These are phyloP conservation scores for Rhododendron simsii DNA, from an alignment of 148 eudicot species.

Conservation along the genomic window DNA sequence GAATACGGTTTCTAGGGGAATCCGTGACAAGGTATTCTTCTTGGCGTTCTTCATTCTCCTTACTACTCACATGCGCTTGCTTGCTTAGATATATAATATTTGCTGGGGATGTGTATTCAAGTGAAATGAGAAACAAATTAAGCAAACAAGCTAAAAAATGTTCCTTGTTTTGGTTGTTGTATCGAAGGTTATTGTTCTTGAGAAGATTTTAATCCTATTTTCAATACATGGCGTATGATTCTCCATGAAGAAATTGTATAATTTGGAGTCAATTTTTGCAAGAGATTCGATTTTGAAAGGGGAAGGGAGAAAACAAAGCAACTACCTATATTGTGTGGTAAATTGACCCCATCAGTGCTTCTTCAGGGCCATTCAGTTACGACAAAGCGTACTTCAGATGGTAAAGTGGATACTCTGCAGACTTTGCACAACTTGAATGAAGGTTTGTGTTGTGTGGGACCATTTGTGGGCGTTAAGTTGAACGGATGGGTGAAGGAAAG, in stretches of 20 bases:
- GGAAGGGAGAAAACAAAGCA: neutral
- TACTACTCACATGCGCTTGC: neutral
- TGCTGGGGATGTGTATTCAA: neutral
- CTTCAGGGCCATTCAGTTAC: slow-evolving; percentile 47
- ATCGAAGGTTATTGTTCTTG: neutral
- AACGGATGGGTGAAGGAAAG: neutral
- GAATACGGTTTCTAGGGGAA: slow-evolving; percentile 40
- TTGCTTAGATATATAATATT: neutral
- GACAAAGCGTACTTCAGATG: slow-evolving; percentile 30
- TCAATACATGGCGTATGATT: neutral
- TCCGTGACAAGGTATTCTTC: slow-evolving; percentile 32
- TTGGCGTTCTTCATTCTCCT: neutral
- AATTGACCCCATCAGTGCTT: neutral
- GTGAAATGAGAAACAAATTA: neutral
- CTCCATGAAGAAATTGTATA: no score
- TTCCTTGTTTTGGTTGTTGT: neutral
- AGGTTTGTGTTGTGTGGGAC: slow-evolving; percentile 24
- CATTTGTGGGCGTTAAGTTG: neutral
- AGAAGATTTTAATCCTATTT: neutral
- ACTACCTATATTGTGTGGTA: neutral
- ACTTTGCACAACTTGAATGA: slow-evolving; percentile 51
- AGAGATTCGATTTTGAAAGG: neutral
- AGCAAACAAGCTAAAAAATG: neutral
- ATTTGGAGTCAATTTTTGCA: neutral
- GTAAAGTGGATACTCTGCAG: slow-evolving; percentile 42